A percentile compares a stretch with the other conserved stretches of the same genome.
Evolutionary conservation across 495 filamentous ascomycete species (phyloP).

Genomic region (Podospora fimiseda): DNA sequence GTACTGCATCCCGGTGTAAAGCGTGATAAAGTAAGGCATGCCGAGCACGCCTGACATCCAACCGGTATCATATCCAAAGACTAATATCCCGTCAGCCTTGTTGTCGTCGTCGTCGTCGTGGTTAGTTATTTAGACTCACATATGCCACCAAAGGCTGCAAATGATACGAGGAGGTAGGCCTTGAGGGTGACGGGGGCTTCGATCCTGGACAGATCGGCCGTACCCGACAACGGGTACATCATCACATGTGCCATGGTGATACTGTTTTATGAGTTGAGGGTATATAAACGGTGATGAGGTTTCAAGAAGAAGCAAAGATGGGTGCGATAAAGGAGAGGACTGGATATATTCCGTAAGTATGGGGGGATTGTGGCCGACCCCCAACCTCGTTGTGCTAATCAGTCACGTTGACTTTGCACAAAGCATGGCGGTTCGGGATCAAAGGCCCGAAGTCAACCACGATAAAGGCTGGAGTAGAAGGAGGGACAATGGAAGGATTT

Average conservation of each 20-base stretch:
- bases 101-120: no score
- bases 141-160: slow-evolving; percentile 61
- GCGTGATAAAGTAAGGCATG: slow-evolving; percentile 47
- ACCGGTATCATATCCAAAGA: slow-evolving; percentile 62
- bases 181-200: slow-evolving; percentile 61
- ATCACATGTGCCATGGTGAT: slow-evolving; percentile 18
- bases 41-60: slow-evolving; percentile 56
- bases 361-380: background rate
- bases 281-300: background rate
- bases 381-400: background rate
- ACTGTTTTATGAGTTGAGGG: background rate
- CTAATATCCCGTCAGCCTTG: slow-evolving; percentile 10
- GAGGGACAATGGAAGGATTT: background rate
- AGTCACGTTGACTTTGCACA: background rate
- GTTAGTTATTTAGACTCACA: slow-evolving; percentile 19
- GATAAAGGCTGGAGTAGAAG: background rate
- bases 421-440: background rate
- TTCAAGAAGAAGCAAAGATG: background rate
- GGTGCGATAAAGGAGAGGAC: background rate
- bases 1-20: slow-evolving; percentile 59
- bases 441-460: background rate
- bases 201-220: slow-evolving; percentile 43
- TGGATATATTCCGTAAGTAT: background rate
- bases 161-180: slow-evolving; percentile 61
- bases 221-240: slow-evolving; percentile 23